Conservation (phyloP, 768 basidiomycete genomes). For the Leccinum incarnatum region DNA sequence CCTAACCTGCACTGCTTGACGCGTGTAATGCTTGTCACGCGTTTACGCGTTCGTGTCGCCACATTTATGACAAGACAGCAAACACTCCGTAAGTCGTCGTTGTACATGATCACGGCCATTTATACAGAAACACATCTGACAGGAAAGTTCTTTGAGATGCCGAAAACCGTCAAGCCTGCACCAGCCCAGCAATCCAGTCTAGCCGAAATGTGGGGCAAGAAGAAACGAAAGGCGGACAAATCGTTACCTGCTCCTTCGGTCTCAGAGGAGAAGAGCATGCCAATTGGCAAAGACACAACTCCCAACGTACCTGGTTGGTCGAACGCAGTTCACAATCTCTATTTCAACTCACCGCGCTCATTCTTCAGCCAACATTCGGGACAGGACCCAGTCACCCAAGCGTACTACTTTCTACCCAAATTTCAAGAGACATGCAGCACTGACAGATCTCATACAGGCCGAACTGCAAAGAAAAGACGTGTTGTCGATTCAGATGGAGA, state of each 20-base stretch:
- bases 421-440: not conserved
- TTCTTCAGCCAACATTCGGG: slow-evolving; percentile 37
- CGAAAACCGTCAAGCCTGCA: slow-evolving; percentile 56
- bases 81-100: slow-evolving; percentile 53
- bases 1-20: not conserved
- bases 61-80: slow-evolving; percentile 65
- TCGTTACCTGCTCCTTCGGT: slow-evolving; percentile 19
- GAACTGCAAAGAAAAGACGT: slow-evolving; percentile 46
- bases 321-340: not conserved
- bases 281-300: slow-evolving; percentile 8
- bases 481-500: slow-evolving; percentile 58
- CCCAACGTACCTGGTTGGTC: slow-evolving; percentile 12
- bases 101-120: not conserved
- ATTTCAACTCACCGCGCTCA: slow-evolving; percentile 3
- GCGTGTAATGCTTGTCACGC: slow-evolving; percentile 25
- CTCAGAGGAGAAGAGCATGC: slow-evolving; percentile 25
- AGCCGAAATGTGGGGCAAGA: slow-evolving; percentile 67
- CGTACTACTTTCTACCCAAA: slow-evolving; percentile 9
- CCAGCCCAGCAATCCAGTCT: slow-evolving; percentile 80
- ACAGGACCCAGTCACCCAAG: slow-evolving; percentile 30
- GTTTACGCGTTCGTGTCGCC: slow-evolving; percentile 14
- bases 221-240: slow-evolving; percentile 25
- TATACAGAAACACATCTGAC: not conserved
- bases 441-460: slow-evolving; percentile 20
- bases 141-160: slow-evolving; percentile 81